phyloP scores from a whole-genome alignment of 2,329 filamentous ascomycete species.

The Pyrenochaeta sp. region DNA sequence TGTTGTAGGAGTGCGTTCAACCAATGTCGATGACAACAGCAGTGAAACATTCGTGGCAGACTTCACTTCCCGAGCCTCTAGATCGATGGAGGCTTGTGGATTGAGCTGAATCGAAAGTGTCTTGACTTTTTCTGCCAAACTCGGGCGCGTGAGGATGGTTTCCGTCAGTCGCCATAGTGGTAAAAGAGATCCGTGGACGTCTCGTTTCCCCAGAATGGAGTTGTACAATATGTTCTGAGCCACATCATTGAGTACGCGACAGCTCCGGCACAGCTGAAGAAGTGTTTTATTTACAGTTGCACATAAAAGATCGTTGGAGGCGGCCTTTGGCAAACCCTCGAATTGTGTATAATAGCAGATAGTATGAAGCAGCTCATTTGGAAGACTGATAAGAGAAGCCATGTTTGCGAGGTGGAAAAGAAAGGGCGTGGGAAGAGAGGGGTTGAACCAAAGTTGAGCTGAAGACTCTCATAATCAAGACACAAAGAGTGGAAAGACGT shows the following conservation, averaged over 20 bases:
- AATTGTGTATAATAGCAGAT: neutral
- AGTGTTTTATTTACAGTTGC: neutral
- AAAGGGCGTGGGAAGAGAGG: neutral
- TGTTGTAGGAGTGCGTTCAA: neutral
- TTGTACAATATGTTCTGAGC: neutral
- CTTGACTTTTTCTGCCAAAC: neutral
- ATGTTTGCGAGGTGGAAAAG: neutral
- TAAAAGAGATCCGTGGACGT: neutral
- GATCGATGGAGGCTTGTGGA: conserved; percentile 1
- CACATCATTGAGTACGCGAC: neutral
- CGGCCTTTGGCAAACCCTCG: neutral
- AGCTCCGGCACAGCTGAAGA: neutral
- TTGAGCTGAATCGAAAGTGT: neutral
- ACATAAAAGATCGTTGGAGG: too few species aligned
- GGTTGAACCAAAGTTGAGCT: neutral
- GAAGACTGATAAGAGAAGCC: neutral
- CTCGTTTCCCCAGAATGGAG: neutral
- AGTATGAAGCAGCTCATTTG: conserved; percentile 1
- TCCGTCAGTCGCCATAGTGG: conserved; percentile 1
- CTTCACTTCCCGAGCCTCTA: neutral
- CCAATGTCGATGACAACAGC: neutral
- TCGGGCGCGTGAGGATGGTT: neutral
- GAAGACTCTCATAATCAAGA: neutral
- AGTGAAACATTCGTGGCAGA: neutral
- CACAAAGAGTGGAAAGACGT: neutral